Evolutionary conservation across 2,329 filamentous ascomycete genomes (phyloP).

Genomic region (Immersiporthe knoxdaviesiana): DNA sequence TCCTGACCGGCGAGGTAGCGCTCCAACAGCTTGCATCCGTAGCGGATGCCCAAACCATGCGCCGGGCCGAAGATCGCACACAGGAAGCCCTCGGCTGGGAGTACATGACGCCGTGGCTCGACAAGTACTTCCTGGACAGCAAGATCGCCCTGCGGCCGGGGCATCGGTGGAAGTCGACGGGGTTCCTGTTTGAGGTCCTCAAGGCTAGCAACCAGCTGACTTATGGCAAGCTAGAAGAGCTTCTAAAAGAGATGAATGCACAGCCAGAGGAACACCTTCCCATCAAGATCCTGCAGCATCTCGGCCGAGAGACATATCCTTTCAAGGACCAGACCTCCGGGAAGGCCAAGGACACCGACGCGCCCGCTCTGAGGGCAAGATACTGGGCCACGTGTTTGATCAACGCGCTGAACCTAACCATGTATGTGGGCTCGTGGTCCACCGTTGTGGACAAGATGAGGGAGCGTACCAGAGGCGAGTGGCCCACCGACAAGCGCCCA

Average conservation of each 20-base stretch:
- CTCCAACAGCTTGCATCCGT: background rate
- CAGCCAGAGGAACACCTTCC: background rate
- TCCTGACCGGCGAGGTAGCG: background rate
- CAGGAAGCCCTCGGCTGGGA: background rate
- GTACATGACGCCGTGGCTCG: background rate
- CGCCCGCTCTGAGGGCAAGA: background rate
- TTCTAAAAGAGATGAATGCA: background rate
- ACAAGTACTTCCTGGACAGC: background rate
- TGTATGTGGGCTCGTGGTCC: background rate
- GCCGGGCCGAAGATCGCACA: background rate
- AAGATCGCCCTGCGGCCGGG: background rate
- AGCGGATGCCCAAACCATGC: background rate
- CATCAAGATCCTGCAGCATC: background rate
- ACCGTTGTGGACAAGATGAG: background rate
- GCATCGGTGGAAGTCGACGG: background rate
- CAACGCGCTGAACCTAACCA: background rate
- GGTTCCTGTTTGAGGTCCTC: background rate
- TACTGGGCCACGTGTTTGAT: background rate
- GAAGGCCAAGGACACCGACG: background rate
- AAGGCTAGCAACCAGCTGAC: background rate
- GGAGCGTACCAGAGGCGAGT: background rate
- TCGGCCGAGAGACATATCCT: background rate
- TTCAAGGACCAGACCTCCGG: background rate
- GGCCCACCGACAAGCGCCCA: background rate
- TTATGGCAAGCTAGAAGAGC: background rate